phyloP scores from a whole-genome alignment of 2,329 filamentous ascomycete genomes.

The Colletotrichum orchidophilum region DNA sequence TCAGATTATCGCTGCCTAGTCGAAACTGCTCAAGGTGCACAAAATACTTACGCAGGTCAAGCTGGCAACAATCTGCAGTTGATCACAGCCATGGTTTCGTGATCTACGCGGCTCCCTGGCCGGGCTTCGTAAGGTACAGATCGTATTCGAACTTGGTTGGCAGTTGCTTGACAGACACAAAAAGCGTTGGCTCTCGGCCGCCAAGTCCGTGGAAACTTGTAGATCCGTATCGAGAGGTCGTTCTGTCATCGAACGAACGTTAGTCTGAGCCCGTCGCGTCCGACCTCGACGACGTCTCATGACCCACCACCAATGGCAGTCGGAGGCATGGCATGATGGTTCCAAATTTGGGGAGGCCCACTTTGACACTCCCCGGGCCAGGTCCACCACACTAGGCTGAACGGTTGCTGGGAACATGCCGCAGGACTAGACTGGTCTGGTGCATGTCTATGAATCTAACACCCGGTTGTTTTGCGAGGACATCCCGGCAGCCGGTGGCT shows the following conservation, averaged over 20 bases:
- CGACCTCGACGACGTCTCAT: neutral
- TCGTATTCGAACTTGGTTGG: neutral
- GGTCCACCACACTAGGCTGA: conserved; percentile 3
- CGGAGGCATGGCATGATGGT: neutral
- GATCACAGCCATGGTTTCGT: neutral
- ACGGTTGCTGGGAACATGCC: neutral
- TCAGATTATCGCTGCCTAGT: neutral
- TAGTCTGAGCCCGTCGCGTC: neutral
- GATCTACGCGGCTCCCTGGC: neutral
- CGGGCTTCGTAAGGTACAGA: neutral
- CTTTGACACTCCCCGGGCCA: neutral
- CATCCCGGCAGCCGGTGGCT: neutral
- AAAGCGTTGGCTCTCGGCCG: neutral
- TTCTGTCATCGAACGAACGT: conserved; percentile 2
- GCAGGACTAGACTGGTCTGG: neutral
- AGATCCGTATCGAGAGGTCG: neutral
- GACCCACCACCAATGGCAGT: conserved; percentile 12
- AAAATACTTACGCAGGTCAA: too few species aligned
- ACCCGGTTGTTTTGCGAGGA: neutral
- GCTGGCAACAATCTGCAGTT: neutral
- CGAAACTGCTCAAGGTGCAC: neutral
- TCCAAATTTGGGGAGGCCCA: conserved; percentile 6
- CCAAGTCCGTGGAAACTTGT: neutral
- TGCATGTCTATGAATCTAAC: neutral
- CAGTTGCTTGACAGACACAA: conserved; percentile 2